Evolutionary conservation across 2,329 filamentous ascomycete species (phyloP).

Genomic region (Botrytis deweyae): DNA sequence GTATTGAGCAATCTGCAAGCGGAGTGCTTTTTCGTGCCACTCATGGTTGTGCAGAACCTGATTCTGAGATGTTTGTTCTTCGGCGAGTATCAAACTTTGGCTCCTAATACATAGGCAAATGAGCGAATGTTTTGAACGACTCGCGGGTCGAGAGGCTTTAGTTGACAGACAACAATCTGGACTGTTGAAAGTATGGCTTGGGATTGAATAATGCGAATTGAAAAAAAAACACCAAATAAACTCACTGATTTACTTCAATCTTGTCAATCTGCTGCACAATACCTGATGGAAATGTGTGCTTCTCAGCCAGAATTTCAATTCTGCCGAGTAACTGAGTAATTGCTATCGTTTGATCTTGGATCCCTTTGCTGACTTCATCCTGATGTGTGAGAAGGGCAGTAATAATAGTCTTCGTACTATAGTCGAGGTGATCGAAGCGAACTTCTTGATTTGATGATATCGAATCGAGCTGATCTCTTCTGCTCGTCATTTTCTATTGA

Average conservation of each 20-base stretch:
- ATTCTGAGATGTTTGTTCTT: not conserved
- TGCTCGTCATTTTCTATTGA: not conserved
- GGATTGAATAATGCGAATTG: not conserved
- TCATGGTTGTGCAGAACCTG: not conserved
- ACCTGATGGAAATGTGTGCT: not conserved
- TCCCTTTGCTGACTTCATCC: not conserved
- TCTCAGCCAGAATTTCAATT: slow-evolving; percentile 9
- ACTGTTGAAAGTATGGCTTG: not conserved
- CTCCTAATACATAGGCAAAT: not conserved
- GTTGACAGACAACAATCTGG: not conserved
- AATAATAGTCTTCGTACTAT: not conserved
- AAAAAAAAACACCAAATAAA: not conserved
- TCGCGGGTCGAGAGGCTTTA: not conserved
- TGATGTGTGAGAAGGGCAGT: not conserved
- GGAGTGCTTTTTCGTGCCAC: not conserved
- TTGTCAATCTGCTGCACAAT: not conserved
- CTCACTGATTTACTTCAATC: not conserved
- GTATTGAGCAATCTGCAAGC: not conserved
- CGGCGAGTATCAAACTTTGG: not conserved
- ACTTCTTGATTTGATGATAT: not conserved
- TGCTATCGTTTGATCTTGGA: slow-evolving; percentile 3
- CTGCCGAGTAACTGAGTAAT: not conserved
- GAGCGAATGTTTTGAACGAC: not conserved
- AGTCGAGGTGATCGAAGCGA: slow-evolving; percentile 1
- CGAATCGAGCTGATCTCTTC: not conserved